phyloP scores from a whole-genome alignment of 2,329 filamentous ascomycete species.

The Ampelomyces quisqualis region DNA sequence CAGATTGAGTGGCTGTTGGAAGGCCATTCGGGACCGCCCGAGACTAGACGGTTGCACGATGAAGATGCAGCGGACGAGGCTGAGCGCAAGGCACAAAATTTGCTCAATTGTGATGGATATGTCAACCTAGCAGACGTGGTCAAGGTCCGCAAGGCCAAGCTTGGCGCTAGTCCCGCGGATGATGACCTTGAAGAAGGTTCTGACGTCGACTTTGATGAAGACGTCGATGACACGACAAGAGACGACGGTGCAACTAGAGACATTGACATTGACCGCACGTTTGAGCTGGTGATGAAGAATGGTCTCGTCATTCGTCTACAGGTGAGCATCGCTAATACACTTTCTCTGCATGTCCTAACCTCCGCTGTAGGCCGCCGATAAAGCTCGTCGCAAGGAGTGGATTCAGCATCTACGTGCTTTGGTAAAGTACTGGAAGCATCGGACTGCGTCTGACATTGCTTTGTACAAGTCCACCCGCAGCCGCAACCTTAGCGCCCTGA shows the following conservation, averaged over 20 bases:
- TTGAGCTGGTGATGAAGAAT: slow-evolving; percentile 64
- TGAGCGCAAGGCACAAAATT: slow-evolving; percentile 59
- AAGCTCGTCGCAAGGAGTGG: slow-evolving; percentile 61
- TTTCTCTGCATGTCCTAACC: slow-evolving; percentile 12
- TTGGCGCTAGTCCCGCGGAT: slow-evolving; percentile 56
- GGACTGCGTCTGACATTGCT: slow-evolving; percentile 57
- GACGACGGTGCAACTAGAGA: slow-evolving; percentile 57
- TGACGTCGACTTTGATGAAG: slow-evolving; percentile 58
- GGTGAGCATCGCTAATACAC: slow-evolving; percentile 32
- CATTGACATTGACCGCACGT: slow-evolving; percentile 58
- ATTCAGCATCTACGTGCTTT: slow-evolving; percentile 58
- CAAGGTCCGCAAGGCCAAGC: slow-evolving; percentile 57
- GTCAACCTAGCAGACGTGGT: slow-evolving; percentile 61
- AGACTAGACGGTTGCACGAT: slow-evolving; percentile 55
- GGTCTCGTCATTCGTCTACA: slow-evolving; percentile 62
- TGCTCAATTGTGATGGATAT: slow-evolving; percentile 63
- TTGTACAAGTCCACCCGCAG: slow-evolving; percentile 59
- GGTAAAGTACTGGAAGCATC: slow-evolving; percentile 62
- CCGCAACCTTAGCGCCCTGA: slow-evolving; percentile 60
- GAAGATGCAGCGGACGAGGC: slow-evolving; percentile 61
- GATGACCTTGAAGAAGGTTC: slow-evolving; percentile 53
- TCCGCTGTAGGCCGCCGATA: slow-evolving; percentile 51
- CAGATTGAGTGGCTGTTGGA: slow-evolving; percentile 59
- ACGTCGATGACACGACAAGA: slow-evolving; percentile 47
- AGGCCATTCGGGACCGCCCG: slow-evolving; percentile 44